phyloP scores from a whole-genome alignment of 768 basidiomycete species.

The Tulasnella sp. region DNA sequence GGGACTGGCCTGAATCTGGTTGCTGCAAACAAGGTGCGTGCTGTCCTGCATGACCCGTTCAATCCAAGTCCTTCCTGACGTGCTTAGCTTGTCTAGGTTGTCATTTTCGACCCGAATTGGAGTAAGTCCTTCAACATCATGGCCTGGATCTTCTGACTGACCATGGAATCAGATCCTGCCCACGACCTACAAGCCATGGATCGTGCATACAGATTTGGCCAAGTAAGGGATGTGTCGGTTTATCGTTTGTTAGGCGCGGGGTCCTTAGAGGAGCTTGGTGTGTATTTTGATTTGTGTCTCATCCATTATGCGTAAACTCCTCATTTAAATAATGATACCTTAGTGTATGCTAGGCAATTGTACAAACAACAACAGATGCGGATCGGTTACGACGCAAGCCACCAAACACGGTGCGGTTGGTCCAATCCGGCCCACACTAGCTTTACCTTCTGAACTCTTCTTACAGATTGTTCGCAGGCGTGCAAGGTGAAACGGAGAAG shows the following conservation, averaged over 20 bases:
- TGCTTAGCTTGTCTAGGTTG: neutral
- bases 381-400: slow-evolving; percentile 75
- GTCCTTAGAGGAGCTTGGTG: slow-evolving; percentile 29
- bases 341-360: slow-evolving; percentile 80
- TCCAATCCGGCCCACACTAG: neutral
- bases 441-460: neutral
- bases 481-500: slow-evolving; percentile 64
- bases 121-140: slow-evolving; percentile 43
- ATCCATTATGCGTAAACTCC: too few relatives aligned
- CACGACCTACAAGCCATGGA: slow-evolving; percentile 93
- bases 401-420: slow-evolving; percentile 56
- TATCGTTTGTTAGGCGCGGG: slow-evolving; percentile 79
- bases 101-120: slow-evolving; percentile 70
- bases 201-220: slow-evolving; percentile 76
- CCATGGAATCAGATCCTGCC: slow-evolving; percentile 60
- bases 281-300: slow-evolving; percentile 20
- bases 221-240: slow-evolving; percentile 74
- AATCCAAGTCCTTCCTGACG: neutral
- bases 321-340: too few relatives aligned
- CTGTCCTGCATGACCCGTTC: neutral
- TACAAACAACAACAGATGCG: slow-evolving; percentile 93
- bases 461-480: slow-evolving; percentile 63
- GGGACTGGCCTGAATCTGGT: slow-evolving; percentile 87
- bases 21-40: slow-evolving; percentile 78
- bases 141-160: neutral